phyloP scores from a whole-genome alignment of 495 filamentous ascomycete genomes.

The Hypoxylon intermedium region DNA sequence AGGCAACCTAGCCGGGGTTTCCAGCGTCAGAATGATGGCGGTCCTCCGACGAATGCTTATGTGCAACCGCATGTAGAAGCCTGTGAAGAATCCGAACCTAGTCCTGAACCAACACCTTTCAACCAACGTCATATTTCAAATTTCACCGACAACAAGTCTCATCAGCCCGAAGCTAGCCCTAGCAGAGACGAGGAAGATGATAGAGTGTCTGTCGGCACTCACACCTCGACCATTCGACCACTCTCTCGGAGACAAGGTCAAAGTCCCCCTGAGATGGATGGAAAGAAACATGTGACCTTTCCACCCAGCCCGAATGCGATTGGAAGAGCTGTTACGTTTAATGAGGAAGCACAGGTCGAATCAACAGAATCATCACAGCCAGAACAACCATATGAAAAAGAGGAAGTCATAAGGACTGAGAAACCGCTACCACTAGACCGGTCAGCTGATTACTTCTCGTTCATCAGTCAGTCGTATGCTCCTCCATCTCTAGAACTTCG shows the following conservation, averaged over 20 bases:
- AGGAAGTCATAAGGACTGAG: not conserved
- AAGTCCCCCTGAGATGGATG: conserved; percentile 17
- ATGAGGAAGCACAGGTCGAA: not conserved
- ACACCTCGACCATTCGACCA: conserved; percentile 38
- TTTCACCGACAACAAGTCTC: not conserved
- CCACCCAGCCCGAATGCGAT: conserved; percentile 24
- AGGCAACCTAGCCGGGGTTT: not conserved
- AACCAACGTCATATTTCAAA: not conserved
- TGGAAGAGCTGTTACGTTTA: conserved; percentile 35
- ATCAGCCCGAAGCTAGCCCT: not conserved
- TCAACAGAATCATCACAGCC: conserved; percentile 4
- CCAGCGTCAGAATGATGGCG: conserved; percentile 3
- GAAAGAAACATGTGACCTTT: conserved; percentile 32
- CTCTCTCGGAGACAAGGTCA: conserved; percentile 27
- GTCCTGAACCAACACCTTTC: not conserved
- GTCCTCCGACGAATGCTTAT: conserved; percentile 18
- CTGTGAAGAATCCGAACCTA: conserved; percentile 10
- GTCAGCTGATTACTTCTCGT: conserved; percentile 40
- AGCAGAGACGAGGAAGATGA: conserved; percentile 32
- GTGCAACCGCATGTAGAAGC: conserved; percentile 19
- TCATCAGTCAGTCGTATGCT: conserved; percentile 38
- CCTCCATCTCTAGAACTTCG: conserved; percentile 36
- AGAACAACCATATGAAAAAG: not conserved
- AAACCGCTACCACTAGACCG: conserved; percentile 26
- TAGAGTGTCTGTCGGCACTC: conserved; percentile 33